Percentiles rank a stretch among this genome's conserved stretches.
Conservation (phyloP, 1,284 basidiomycete species). For the Stereum hirsutum region DNA sequence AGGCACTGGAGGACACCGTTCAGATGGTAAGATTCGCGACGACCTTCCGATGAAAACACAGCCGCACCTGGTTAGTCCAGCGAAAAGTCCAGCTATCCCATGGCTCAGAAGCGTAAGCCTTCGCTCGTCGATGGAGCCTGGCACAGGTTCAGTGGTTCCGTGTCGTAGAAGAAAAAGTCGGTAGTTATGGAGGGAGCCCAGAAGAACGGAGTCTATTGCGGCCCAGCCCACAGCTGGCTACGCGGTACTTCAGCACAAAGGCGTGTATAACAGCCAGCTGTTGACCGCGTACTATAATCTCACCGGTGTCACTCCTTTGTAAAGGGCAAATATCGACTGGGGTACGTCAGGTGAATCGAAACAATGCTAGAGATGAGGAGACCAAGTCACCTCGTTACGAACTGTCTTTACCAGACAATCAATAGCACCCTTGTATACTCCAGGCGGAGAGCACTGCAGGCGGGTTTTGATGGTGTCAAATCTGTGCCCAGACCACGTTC, state of each 20-base stretch:
- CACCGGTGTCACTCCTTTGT: conserved; percentile 68
- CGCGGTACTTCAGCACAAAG: too few relatives aligned
- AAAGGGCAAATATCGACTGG: conserved; percentile 34
- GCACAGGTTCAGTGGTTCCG: conserved; percentile 43
- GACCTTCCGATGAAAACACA: too few relatives aligned
- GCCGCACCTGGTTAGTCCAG: conserved; percentile 64
- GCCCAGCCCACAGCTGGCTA: conserved; percentile 77
- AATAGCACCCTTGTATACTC: conserved; percentile 56
- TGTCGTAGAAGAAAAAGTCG: conserved; percentile 49
- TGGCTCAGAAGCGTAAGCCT: conserved; percentile 52
- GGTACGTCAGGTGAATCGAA: not conserved
- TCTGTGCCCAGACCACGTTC: conserved; percentile 20
- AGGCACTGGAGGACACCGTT: conserved; percentile 40
- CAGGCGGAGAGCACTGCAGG: conserved; percentile 61
- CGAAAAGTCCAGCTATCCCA: conserved; percentile 63
- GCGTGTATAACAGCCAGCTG: too few relatives aligned
- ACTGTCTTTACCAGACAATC: conserved; percentile 59
- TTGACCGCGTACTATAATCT: too few relatives aligned
- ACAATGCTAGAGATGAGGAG: not conserved
- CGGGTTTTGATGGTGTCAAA: conserved; percentile 75
- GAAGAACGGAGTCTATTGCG: conserved; percentile 63
- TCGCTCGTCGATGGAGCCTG: conserved; percentile 30
- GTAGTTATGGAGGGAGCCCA: conserved; percentile 72
- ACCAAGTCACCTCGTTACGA: conserved; percentile 49
- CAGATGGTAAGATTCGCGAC: too few relatives aligned